Conservation (phyloP, 495 filamentous ascomycete species). For the Baudoinia panamericana region DNA sequence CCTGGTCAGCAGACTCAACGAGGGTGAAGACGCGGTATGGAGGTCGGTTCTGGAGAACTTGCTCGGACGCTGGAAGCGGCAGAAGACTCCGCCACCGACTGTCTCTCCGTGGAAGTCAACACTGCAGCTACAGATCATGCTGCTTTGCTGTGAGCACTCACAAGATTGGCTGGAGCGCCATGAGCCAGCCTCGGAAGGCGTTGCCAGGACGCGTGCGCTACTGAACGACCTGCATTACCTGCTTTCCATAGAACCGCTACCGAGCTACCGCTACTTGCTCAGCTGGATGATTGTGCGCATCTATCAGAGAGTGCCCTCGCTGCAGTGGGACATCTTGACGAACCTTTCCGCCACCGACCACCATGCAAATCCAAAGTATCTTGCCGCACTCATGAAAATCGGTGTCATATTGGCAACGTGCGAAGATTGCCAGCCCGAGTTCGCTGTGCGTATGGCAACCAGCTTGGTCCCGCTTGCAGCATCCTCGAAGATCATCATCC, state of each 20-base stretch:
- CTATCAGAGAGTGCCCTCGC: constrained; percentile 23
- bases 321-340: constrained; percentile 12
- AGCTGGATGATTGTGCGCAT: constrained; percentile 35
- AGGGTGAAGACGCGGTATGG: constrained; percentile 14
- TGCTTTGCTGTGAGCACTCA: constrained; percentile 27
- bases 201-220: no score
- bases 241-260: constrained; percentile 33
- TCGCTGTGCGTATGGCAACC: constrained; percentile 22
- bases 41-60: constrained; percentile 26
- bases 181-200: no score
- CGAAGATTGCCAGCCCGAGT: constrained; percentile 22
- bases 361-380: constrained; percentile 30
- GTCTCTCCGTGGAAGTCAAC: constrained; percentile 35
- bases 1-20: constrained; percentile 29
- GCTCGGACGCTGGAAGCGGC: constrained; percentile 29
- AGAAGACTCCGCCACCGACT: constrained; percentile 29
- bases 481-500: constrained; percentile 28
- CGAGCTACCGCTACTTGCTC: constrained; percentile 33
- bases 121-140: constrained; percentile 34
- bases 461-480: constrained; percentile 27
- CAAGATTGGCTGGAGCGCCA: constrained; percentile 8
- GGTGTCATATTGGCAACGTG: constrained; percentile 27
- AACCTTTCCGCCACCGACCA: constrained; percentile 20
- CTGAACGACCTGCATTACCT: constrained; percentile 24
- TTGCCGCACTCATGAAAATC: constrained; percentile 32